These are phyloP conservation scores for Chenopodium quinoa DNA, from an alignment of 148 eudicot species.

Conservation along the genomic window DNA sequence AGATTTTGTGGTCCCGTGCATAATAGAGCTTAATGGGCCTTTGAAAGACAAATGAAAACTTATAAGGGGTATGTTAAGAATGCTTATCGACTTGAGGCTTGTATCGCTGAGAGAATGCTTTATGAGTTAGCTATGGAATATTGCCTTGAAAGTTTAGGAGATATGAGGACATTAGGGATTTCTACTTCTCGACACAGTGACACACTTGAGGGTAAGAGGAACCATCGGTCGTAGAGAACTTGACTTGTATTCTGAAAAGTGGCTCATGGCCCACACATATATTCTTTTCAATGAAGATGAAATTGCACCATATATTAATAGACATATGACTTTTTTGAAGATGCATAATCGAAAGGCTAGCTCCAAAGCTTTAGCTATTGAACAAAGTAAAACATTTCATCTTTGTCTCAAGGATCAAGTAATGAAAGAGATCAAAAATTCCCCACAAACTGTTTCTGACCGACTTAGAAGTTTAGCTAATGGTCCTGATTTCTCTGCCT, in stretches of 20 bases:
- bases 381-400: background rate
- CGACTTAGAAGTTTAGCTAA: background rate
- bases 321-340: background rate
- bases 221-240: background rate
- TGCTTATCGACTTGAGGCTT: background rate
- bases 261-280: constrained; percentile 13
- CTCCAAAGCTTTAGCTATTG: background rate
- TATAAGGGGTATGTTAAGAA: background rate
- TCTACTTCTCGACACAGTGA: background rate
- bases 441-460: background rate
- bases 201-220: background rate
- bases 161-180: background rate
- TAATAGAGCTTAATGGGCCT: background rate
- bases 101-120: background rate
- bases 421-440: background rate
- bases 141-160: background rate
- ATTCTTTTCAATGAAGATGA: constrained; percentile 9
- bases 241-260: constrained; percentile 4
- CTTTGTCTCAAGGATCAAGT: constrained; percentile 1
- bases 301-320: background rate
- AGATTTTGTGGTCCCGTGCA: background rate
- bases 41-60: background rate
- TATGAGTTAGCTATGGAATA: background rate
- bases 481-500: background rate
- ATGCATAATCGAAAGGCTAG: background rate